phyloP scores from a whole-genome alignment of 768 basidiomycete species.

The Trametes cinnabarina region DNA sequence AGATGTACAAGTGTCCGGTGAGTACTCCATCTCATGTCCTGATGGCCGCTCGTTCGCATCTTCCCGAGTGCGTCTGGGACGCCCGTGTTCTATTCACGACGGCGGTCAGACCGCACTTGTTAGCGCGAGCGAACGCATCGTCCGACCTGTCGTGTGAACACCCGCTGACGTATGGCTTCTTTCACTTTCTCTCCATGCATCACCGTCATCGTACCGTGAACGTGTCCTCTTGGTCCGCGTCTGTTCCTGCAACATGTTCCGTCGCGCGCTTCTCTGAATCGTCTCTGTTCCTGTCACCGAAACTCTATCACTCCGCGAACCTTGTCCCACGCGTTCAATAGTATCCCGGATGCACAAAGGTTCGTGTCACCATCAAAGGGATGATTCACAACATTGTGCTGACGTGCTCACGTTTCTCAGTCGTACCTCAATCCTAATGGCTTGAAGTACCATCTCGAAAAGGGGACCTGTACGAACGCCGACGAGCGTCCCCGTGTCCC shows the following conservation, averaged over 20 bases:
- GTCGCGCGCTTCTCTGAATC: not conserved
- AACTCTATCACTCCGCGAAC: slow-evolving; percentile 8
- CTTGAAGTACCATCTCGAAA: slow-evolving; percentile 64
- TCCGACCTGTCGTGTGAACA: not conserved
- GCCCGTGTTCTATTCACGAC: too few relatives aligned
- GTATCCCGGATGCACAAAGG: slow-evolving; percentile 53
- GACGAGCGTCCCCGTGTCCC: slow-evolving; percentile 17
- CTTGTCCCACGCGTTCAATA: slow-evolving; percentile 3
- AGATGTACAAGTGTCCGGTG: slow-evolving; percentile 50
- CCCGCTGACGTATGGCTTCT: not conserved
- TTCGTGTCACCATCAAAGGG: slow-evolving; percentile 23
- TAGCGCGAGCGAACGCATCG: not conserved
- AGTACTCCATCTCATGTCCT: slow-evolving; percentile 19
- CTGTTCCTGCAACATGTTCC: not conserved
- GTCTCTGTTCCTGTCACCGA: not conserved
- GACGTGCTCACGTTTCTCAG: slow-evolving; percentile 28
- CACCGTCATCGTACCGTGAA: not conserved
- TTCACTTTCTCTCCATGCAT: not conserved
- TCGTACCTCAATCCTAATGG: slow-evolving; percentile 67
- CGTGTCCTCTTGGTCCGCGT: not conserved
- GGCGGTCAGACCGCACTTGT: too few relatives aligned
- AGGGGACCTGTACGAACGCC: slow-evolving; percentile 54
- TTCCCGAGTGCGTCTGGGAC: too few relatives aligned
- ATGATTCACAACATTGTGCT: slow-evolving; percentile 2
- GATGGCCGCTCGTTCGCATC: not conserved